phyloP scores from a whole-genome alignment of 352 stramenopile genomes.

The Hyaloperonospora brassicae region DNA sequence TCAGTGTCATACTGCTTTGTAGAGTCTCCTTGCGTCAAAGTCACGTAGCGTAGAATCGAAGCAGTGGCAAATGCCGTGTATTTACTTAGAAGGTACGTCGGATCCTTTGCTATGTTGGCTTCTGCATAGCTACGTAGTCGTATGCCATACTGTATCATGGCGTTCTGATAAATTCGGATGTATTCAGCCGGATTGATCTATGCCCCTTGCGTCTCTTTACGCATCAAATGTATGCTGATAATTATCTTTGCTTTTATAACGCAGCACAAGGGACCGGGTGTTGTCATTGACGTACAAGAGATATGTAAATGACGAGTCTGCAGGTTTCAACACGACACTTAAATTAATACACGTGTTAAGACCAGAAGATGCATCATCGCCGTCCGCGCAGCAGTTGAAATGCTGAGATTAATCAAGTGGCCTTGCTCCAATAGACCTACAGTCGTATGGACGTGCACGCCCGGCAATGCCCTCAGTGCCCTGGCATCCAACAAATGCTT shows the following conservation, averaged over 20 bases:
- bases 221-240: no score
- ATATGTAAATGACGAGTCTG: no score
- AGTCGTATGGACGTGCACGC: conserved; percentile 39
- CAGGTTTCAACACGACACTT: no score
- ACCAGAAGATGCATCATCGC: conserved; percentile 89
- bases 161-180: conserved; percentile 91
- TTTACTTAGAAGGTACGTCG: conserved; percentile 21
- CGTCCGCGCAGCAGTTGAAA: conserved; percentile 89
- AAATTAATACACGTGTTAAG: conserved; percentile 17
- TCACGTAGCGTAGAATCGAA: conserved; percentile 42
- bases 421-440: conserved; percentile 56
- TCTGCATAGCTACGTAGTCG: conserved; percentile 32
- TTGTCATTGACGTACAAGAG: no score
- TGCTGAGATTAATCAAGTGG: conserved; percentile 85
- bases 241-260: no score
- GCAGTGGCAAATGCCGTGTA: conserved; percentile 50
- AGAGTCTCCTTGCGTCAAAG: conserved; percentile 25
- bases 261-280: no score
- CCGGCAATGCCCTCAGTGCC: conserved; percentile 27
- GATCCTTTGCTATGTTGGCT: conserved; percentile 13
- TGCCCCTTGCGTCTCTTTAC: no score
- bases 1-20: conserved; percentile 7
- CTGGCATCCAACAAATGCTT: conserved; percentile 25
- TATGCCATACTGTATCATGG: conserved; percentile 41
- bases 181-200: conserved; percentile 30